Percentiles rank a stretch among this genome's conserved stretches.
Conservation (phyloP, 1,284 basidiomycete genomes). For the Fomitopsis schrenkii region DNA sequence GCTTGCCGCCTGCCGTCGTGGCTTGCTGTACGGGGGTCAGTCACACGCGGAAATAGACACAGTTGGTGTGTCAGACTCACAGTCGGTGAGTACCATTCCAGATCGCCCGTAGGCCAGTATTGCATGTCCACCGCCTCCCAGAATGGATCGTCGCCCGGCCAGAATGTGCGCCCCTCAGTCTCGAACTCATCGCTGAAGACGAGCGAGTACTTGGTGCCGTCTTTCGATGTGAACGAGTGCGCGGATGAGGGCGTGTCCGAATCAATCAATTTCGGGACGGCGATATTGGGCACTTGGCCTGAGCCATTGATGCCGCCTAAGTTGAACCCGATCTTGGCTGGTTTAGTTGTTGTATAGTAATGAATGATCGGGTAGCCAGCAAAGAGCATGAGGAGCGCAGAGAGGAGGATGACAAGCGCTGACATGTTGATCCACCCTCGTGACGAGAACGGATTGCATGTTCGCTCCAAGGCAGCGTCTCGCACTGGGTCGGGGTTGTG, state of each 20-base stretch:
- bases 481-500: conserved; percentile 73
- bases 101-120: conserved; percentile 80
- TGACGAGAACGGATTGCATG: conserved; percentile 60
- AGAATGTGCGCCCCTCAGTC: conserved; percentile 71
- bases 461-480: conserved; percentile 49
- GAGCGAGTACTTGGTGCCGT: conserved; percentile 76
- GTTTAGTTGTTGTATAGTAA: conserved; percentile 35
- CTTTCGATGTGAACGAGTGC: conserved; percentile 44
- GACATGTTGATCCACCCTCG: conserved; percentile 72
- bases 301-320: conserved; percentile 69
- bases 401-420: conserved; percentile 55
- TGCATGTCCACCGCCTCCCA: conserved; percentile 74
- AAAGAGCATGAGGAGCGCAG: conserved; percentile 64
- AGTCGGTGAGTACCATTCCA: conserved; percentile 83
- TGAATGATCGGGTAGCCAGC: conserved; percentile 77
- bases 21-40: conserved; percentile 38
- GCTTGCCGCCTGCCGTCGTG: conserved; percentile 65
- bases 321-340: conserved; percentile 54
- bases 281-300: conserved; percentile 66
- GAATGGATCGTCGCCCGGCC: conserved; percentile 74
- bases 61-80: conserved; percentile 30
- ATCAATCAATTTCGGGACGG: conserved; percentile 63
- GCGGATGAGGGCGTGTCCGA: conserved; percentile 60
- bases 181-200: conserved; percentile 95
- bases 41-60: background rate